Conservation (phyloP, 371 early-diverging fungal species). For the Basidiobolus meristosporus region DNA sequence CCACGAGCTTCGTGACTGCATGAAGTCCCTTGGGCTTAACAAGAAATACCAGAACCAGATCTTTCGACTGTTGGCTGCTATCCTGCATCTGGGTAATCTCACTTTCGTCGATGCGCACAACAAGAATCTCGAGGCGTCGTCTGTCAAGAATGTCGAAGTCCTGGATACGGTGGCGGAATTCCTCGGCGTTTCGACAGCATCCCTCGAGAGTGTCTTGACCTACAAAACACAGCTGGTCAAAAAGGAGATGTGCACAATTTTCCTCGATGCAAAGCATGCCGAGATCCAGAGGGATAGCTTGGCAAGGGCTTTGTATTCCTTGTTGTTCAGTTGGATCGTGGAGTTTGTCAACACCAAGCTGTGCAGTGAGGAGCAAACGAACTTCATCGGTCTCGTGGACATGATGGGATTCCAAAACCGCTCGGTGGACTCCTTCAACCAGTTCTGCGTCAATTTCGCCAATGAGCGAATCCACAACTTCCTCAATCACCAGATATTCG, state of each 20-base stretch:
- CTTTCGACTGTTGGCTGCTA: constrained; percentile 70
- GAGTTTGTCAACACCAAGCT: constrained; percentile 71
- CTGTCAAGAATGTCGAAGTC: constrained; percentile 48
- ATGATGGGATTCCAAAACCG: constrained; percentile 35
- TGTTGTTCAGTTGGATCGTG: constrained; percentile 72
- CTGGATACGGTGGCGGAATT: constrained; percentile 67
- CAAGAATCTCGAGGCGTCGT: constrained; percentile 37
- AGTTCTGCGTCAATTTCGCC: constrained; percentile 59
- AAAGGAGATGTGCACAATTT: constrained; percentile 61
- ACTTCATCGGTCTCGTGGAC: constrained; percentile 54
- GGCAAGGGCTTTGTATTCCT: constrained; percentile 53
- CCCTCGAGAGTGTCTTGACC: constrained; percentile 43
- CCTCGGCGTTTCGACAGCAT: constrained; percentile 61
- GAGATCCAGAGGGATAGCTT: constrained; percentile 56
- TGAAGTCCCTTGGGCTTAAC: constrained; percentile 67
- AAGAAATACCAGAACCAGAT: constrained; percentile 62
- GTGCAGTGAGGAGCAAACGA: constrained; percentile 29
- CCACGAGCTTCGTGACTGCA: too few species aligned
- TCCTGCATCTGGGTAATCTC: constrained; percentile 81
- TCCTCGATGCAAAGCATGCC: constrained; percentile 46
- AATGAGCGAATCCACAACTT: constrained; percentile 64
- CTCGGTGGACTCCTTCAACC: constrained; percentile 32
- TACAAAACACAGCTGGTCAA: constrained; percentile 37
- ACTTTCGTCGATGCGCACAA: constrained; percentile 50
- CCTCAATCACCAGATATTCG: constrained; percentile 19